Evolutionary conservation across 768 basidiomycete species (phyloP).

Genomic region (Termitomyces sp.): DNA sequence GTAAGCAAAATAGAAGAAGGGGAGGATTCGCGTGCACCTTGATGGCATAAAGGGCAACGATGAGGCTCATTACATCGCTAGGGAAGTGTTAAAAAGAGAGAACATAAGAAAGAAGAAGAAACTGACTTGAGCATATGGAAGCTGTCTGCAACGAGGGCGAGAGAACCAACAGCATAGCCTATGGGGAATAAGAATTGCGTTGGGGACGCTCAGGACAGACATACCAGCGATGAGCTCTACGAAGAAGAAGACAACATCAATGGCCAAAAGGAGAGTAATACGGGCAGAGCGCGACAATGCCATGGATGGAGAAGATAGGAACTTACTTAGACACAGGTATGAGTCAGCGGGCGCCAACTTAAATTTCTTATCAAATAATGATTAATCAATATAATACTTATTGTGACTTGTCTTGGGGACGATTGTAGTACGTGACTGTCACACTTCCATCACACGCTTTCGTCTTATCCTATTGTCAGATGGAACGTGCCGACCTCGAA

Average conservation of each 20-base stretch:
- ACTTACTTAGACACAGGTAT: background rate
- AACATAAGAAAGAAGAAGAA: background rate
- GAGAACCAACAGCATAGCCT: conserved; percentile 95
- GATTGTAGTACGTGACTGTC: background rate
- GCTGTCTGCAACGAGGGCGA: conserved; percentile 92
- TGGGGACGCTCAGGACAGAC: conserved; percentile 12
- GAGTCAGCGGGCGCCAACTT: background rate
- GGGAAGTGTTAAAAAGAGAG: conserved; percentile 8
- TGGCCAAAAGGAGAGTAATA: conserved; percentile 71
- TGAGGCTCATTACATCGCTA: conserved; percentile 94
- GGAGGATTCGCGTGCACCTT: conserved; percentile 37
- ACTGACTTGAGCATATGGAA: conserved; percentile 98
- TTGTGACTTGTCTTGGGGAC: background rate
- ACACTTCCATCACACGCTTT: background rate
- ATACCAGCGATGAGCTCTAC: conserved; percentile 77
- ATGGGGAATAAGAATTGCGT: conserved; percentile 12
- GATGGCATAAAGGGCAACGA: conserved; percentile 95
- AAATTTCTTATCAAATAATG: background rate
- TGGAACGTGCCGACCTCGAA: conserved; percentile 76
- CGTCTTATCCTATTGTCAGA: conserved; percentile 11
- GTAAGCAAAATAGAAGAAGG: conserved; percentile 4
- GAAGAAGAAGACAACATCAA: conserved; percentile 85
- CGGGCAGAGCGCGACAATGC: conserved; percentile 61
- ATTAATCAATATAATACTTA: background rate
- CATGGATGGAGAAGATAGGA: conserved; percentile 17